Conservation (phyloP, 2,329 filamentous ascomycete genomes). For the Epichloe bromicola region DNA sequence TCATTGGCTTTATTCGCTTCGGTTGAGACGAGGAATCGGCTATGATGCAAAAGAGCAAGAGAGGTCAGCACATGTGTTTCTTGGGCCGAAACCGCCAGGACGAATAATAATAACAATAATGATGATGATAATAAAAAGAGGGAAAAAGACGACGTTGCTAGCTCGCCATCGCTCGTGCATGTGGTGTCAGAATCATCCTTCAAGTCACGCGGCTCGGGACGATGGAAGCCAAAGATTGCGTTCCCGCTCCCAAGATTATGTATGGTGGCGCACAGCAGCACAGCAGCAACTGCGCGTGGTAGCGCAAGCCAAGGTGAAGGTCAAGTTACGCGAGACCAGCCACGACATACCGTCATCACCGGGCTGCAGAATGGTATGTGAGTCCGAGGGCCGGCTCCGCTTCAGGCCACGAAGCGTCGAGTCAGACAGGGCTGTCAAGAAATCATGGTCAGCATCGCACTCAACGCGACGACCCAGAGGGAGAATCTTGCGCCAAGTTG, state of each 20-base stretch:
- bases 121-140: not conserved
- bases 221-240: not conserved
- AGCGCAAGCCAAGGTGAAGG: conserved; percentile 2
- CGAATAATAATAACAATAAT: no score
- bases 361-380: conserved; percentile 36
- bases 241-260: not conserved
- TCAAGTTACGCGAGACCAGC: conserved; percentile 15
- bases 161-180: conserved; percentile 1
- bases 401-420: conserved; percentile 57
- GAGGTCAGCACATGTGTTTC: not conserved
- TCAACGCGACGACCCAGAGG: not conserved
- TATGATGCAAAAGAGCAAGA: conserved; percentile 12
- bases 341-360: conserved; percentile 63
- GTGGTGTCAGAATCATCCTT: not conserved
- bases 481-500: not conserved
- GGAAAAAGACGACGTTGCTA: not conserved
- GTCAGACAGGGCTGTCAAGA: conserved; percentile 32
- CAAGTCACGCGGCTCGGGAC: conserved; percentile 1
- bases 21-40: conserved; percentile 34
- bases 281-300: conserved; percentile 6
- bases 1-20: conserved; percentile 51
- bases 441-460: conserved; percentile 15
- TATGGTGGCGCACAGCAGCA: conserved; percentile 6
- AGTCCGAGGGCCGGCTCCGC: conserved; percentile 64
- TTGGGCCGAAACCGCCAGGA: not conserved